Evolutionary conservation across 208 protist species (phyloP).

Genomic region (Lotmaria passim): DNA sequence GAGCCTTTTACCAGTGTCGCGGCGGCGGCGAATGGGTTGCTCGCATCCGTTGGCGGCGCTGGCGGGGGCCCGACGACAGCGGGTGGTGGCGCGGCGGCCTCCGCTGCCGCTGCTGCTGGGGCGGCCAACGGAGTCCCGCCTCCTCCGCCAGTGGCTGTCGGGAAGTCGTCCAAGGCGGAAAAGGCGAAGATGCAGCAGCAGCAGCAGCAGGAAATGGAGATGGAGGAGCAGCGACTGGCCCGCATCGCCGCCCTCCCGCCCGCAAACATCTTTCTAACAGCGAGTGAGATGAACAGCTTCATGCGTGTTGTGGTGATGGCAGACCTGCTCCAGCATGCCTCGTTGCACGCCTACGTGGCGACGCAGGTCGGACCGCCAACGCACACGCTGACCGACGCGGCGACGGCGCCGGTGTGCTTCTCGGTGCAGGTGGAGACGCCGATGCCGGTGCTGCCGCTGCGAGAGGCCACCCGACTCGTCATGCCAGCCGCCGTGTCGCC

Average conservation of each 20-base stretch:
- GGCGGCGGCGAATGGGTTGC: no score
- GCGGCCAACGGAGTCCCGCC: constrained; percentile 4
- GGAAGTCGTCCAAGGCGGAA: constrained; percentile 45
- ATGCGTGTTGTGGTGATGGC: constrained; percentile 51
- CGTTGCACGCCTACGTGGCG: constrained; percentile 45
- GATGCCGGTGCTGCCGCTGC: constrained; percentile 44
- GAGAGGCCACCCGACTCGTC: constrained; percentile 26
- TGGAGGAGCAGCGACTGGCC: constrained; percentile 59
- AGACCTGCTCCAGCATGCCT: constrained; percentile 62
- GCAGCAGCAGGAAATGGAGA: constrained; percentile 56
- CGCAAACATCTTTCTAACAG: constrained; percentile 74
- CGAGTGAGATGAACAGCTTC: constrained; percentile 49
- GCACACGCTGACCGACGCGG: constrained; percentile 11
- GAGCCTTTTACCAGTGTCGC: constrained; percentile 19
- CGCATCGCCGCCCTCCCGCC: constrained; percentile 52
- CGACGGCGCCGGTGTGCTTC: constrained; percentile 20
- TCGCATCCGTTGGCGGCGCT: no score
- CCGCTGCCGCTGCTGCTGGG: neutral
- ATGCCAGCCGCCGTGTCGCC: neutral
- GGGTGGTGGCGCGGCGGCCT: neutral
- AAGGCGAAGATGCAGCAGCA: constrained; percentile 48
- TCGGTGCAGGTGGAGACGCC: constrained; percentile 54
- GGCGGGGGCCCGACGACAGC: neutral
- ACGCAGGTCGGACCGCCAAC: constrained; percentile 12
- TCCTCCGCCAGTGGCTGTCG: constrained; percentile 10